Base-by-base conservation (phyloP, 2,329 filamentous ascomycete genomes). In the Macrophomina tecta region DNA sequence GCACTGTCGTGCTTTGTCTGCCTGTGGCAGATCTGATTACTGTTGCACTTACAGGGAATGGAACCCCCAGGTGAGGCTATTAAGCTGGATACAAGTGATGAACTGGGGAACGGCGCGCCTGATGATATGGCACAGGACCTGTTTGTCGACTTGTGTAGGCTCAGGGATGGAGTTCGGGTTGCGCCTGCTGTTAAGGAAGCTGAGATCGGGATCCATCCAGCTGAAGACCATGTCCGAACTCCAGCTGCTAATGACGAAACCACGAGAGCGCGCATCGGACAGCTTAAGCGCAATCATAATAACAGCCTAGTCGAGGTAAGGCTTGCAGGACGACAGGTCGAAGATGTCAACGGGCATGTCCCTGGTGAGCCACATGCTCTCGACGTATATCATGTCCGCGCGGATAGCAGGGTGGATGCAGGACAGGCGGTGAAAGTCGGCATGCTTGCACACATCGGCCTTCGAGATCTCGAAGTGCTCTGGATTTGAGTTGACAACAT, bases 301-400 rank as follows among this genome's bases (percentile, higher is more conserved):
- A 23, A 32, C 23, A 7, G 38, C 45, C 7, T 45, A 23, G 16
- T 7, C 23, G 14, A 3, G 12, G 8, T 9, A 5, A 14, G 40
- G 23, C 23, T 32, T 34, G 23, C 55, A 46, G 28, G 16, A 32
- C 3, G 38, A 23, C 11, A 60, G 55, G 18, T 60, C 55, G 28
- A 60, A 32, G 14, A 60, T 45, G 28, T 60, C 55, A n/a, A 60
- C 16, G 12, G 55, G 55, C 4, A 60, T 2, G 11, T 60, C 38
- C 8, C 34, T 32, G 18, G 55, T 60, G 23, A 60, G 55, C 55
- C 38, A 60, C 1, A 14, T 60, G 12, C 12, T 30, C 23, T 60
- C 38, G 7, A 60, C 18, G 23, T 32, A 32, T 5, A 30, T n/a
- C 38, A 60, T 40, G 3, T 55, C 34, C 5, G 16, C 16, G 16